Base-by-base conservation (phyloP, 495 filamentous ascomycete genomes). In the Penicillium cinerascens region DNA sequence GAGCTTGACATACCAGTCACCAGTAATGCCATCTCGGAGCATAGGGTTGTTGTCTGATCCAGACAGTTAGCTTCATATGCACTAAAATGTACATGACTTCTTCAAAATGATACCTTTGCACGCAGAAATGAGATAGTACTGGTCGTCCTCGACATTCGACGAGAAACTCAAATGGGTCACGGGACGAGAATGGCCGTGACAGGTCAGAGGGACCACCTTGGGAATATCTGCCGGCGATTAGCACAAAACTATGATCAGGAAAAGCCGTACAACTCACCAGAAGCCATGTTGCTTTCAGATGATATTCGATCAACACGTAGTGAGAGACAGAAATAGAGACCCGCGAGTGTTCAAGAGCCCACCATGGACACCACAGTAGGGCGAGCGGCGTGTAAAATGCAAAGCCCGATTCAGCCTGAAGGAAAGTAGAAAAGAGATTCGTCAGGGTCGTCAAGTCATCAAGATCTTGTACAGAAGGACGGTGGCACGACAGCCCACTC, bases 91-190 rank as follows among this genome's bases (percentile, higher is more conserved):
- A 1, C 20, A 15, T 44, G 1, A 1, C 10, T n/a, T 15, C 23
- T 44, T 23, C 17, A 3, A 25, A 7, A 48, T 65, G 10, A 50
- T 70, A 95, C 91, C 91, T 82, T 98, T 98, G 80, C 95, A 97
- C 48, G 92, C 91, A n/a, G 92, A 96, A 47, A 97, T 91, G 56
- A 97, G 72, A 65, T 95, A 97, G 70, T 95, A 97, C 55, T 87
- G 82, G 44, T 92, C 87, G 43, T 92, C 87, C 61, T 91, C 85
- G n/a, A 86, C 74, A 42, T 95, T 81, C 11, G 87, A 83, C 17
- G 95, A 97, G 72, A 97, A 98, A 68, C 83, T 90, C 56, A 98
- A 77, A 72, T 98, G 93, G 13, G 92, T 92, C 57, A 98, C 91
- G 2, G 93, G 93, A 49, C 93, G 87, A 23, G 91, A 96, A 70